Evolutionary conservation across 2,329 filamentous ascomycete species (phyloP).

Genomic region (Podosphaera xanthii): DNA sequence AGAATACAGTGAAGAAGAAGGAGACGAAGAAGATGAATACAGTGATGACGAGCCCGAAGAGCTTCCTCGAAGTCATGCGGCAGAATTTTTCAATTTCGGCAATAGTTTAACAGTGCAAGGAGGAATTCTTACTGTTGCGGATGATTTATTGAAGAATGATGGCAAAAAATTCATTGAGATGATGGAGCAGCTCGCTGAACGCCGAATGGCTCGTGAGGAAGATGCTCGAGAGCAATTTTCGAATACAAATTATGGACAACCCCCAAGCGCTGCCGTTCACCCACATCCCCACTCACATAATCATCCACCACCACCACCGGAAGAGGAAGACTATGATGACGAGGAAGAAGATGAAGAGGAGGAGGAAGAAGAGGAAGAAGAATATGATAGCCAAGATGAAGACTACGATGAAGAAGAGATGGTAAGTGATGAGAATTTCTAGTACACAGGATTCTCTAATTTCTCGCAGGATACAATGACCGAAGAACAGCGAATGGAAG

Average conservation of each 20-base stretch:
- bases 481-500: constrained; percentile 96
- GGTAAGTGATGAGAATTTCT: constrained; percentile 18
- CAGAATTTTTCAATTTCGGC: constrained; percentile 92
- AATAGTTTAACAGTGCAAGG: constrained; percentile 92
- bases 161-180: constrained; percentile 99
- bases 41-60: constrained; percentile 41
- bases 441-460: constrained; percentile 17
- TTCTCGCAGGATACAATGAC: constrained; percentile 67
- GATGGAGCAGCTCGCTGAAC: constrained; percentile 98
- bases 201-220: constrained; percentile 89
- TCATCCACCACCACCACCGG: constrained; percentile 48
- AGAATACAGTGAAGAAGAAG: constrained; percentile 25
- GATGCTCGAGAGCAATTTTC: constrained; percentile 47
- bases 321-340: constrained; percentile 43
- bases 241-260: constrained; percentile 33
- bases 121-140: constrained; percentile 93
- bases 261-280: constrained; percentile 30
- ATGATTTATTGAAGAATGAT: constrained; percentile 95
- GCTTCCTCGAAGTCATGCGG: constrained; percentile 41
- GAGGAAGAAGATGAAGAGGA: constrained; percentile 35
- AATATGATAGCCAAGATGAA: constrained; percentile 28
- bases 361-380: constrained; percentile 37
- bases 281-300: constrained; percentile 29
- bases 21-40: constrained; percentile 41
- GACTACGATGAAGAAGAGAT: constrained; percentile 51